Conservation (phyloP, 2,329 filamentous ascomycete species). For the Lasiodiplodia citricola region DNA sequence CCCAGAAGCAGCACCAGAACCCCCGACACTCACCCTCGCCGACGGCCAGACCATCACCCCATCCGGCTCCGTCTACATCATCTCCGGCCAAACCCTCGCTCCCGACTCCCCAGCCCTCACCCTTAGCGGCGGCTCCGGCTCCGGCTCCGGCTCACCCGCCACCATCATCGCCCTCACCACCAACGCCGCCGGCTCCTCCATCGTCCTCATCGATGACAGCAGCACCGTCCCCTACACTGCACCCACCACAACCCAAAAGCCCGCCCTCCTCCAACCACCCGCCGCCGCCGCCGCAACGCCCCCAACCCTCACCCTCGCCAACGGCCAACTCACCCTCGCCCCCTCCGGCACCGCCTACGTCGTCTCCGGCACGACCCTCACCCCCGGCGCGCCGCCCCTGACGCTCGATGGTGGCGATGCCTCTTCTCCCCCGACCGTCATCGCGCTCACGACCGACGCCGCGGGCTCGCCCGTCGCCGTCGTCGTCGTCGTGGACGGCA, state of each 20-base stretch:
- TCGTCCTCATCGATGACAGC: neutral
- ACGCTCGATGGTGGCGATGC: neutral
- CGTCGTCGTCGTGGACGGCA: neutral
- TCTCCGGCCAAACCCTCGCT: conserved; percentile 2
- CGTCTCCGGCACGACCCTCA: neutral
- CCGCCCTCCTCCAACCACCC: neutral
- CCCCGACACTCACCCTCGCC: neutral
- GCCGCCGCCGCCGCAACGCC: neutral
- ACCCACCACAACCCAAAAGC: neutral
- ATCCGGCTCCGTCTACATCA: neutral
- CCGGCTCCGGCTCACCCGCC: neutral
- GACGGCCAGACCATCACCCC: neutral
- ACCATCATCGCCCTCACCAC: neutral
- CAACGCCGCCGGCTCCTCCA: neutral
- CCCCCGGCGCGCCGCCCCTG: neutral
- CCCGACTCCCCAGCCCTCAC: neutral
- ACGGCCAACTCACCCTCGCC: neutral
- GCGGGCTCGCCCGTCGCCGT: neutral
- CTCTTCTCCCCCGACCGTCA: neutral
- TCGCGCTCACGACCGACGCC: neutral
- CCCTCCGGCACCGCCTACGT: neutral
- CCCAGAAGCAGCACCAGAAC: neutral
- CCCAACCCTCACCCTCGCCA: neutral
- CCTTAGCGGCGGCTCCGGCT: neutral
- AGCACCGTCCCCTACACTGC: neutral